Evolutionary conservation across 345 rosid genomes (phyloP).

Genomic region (Iberis pinnata): DNA sequence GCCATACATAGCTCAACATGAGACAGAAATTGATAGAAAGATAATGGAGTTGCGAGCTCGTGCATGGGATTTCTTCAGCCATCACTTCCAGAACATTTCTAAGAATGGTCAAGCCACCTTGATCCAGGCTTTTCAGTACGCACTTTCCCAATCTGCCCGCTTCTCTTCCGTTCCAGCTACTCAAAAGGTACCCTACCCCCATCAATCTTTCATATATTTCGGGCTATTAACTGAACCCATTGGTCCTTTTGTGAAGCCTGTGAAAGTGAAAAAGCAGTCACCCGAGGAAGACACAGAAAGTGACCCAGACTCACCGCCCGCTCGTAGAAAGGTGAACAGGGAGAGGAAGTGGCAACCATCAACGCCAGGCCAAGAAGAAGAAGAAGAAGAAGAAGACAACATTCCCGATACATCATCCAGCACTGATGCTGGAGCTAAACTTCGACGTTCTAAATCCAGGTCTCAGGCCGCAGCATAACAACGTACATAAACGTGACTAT

Average conservation of each 20-base stretch:
- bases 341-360: conserved; percentile 31
- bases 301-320: conserved; percentile 11
- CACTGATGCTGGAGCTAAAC: conserved; percentile 37
- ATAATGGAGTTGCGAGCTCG: conserved; percentile 54
- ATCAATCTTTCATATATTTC: too few species aligned
- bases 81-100: conserved; percentile 53
- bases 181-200: conserved; percentile 41
- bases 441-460: conserved; percentile 38
- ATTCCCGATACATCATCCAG: conserved; percentile 26
- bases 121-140: conserved; percentile 46
- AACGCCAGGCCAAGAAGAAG: conserved; percentile 30
- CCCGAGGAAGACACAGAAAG: conserved; percentile 19
- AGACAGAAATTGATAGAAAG: conserved; percentile 67
- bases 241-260: too few species aligned
- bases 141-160: conserved; percentile 49
- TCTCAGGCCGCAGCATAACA: conserved; percentile 23
- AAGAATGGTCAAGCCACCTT: conserved; percentile 45
- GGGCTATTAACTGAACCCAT: too few species aligned
- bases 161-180: conserved; percentile 26
- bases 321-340: conserved; percentile 25
- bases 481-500: conserved; percentile 24
- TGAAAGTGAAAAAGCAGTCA: conserved; percentile 17
- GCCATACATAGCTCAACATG: conserved; percentile 54
- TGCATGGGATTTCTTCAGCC: conserved; percentile 63
- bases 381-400: conserved; percentile 6